phyloP scores from a whole-genome alignment of 345 rosid species.

The Salix brachista region DNA sequence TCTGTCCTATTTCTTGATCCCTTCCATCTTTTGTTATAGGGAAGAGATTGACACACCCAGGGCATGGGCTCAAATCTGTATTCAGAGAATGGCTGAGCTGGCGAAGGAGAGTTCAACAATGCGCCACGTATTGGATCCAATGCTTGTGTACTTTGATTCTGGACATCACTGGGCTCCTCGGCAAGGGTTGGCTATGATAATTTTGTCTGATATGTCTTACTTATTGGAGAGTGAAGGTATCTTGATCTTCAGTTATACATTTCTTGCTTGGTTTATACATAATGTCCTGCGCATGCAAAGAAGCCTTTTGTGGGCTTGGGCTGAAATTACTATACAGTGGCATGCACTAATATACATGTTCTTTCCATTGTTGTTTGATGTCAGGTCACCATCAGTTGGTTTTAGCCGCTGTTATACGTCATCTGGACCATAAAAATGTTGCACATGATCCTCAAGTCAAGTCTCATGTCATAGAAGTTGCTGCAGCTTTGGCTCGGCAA shows the following conservation, averaged over 20 bases:
- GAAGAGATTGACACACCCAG: slow-evolving; percentile 87
- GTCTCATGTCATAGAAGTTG: slow-evolving; percentile 62
- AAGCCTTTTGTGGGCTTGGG: neutral
- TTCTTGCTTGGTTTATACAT: neutral
- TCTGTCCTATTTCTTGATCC: neutral
- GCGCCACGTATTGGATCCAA: slow-evolving; percentile 77
- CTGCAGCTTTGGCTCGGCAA: slow-evolving; percentile 71
- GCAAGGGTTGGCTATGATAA: slow-evolving; percentile 64
- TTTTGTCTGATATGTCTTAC: slow-evolving; percentile 73
- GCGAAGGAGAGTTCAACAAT: slow-evolving; percentile 84
- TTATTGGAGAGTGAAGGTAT: slow-evolving; percentile 66
- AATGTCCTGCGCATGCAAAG: neutral
- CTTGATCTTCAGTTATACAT: neutral
- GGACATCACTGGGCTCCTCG: slow-evolving; percentile 70
- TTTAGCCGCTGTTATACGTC: slow-evolving; percentile 71
- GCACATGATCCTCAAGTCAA: slow-evolving; percentile 73
- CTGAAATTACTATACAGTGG: neutral
- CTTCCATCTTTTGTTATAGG: slow-evolving; percentile 34
- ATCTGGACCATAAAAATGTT: slow-evolving; percentile 87
- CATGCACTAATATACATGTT: neutral
- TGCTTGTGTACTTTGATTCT: slow-evolving; percentile 71
- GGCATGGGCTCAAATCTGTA: slow-evolving; percentile 90
- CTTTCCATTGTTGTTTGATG: slow-evolving; percentile 19
- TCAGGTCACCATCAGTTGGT: slow-evolving; percentile 74
- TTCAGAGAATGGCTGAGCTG: slow-evolving; percentile 86